Percentiles rank a stretch among this genome's conserved stretches.
phyloP scores from a whole-genome alignment of 495 filamentous ascomycete species.

The Cercophora scortea region DNA sequence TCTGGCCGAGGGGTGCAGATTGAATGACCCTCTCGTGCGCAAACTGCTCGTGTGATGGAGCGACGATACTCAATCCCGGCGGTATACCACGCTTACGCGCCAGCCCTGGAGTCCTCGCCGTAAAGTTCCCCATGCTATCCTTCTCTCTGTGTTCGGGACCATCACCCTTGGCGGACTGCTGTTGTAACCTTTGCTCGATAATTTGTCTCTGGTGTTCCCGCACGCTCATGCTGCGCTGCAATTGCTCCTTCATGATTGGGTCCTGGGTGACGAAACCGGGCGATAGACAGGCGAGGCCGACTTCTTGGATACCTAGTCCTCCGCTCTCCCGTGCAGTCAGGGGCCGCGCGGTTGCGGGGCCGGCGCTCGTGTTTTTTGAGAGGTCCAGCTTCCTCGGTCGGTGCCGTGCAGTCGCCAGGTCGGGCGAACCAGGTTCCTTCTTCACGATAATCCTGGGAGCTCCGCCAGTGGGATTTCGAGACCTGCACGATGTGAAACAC shows the following conservation, averaged over 20 bases:
- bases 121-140: slow-evolving; percentile 43
- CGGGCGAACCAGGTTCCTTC: slow-evolving; percentile 87
- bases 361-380: slow-evolving; percentile 58
- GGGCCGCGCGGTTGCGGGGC: slow-evolving; percentile 60
- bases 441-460: slow-evolving; percentile 85
- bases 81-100: slow-evolving; percentile 71
- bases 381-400: slow-evolving; percentile 86
- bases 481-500: slow-evolving; percentile 25
- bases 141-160: slow-evolving; percentile 50
- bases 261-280: slow-evolving; percentile 94
- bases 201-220: slow-evolving; percentile 91
- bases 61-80: slow-evolving; percentile 88
- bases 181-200: slow-evolving; percentile 86
- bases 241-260: slow-evolving; percentile 89
- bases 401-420: slow-evolving; percentile 62
- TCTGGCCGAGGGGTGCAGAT: slow-evolving; percentile 91
- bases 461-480: slow-evolving; percentile 40
- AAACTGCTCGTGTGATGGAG: slow-evolving; percentile 91
- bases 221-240: slow-evolving; percentile 89
- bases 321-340: slow-evolving; percentile 65
- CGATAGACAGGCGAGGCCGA: slow-evolving; percentile 89
- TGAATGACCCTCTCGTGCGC: slow-evolving; percentile 94
- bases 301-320: slow-evolving; percentile 76
- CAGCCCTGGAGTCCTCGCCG: slow-evolving; percentile 57
- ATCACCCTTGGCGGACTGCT: slow-evolving; percentile 70